Conservation (phyloP, 1,284 basidiomycete genomes). For the Exobasidium rhododendri region DNA sequence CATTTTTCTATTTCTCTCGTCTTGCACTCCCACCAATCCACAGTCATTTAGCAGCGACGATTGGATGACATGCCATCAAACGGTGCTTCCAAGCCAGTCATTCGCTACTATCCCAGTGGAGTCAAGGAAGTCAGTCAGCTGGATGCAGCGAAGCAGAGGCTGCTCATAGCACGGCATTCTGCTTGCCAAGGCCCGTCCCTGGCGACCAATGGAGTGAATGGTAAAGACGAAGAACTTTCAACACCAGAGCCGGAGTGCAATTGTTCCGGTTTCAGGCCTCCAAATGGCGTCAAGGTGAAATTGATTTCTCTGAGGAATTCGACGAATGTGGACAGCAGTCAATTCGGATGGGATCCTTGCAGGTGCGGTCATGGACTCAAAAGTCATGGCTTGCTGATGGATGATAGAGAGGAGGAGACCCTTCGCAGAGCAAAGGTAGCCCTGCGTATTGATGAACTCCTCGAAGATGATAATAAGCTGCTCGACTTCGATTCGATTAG, state of each 20-base stretch:
- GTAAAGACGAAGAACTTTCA: not conserved
- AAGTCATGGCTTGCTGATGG: slow-evolving; percentile 65
- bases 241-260: not conserved
- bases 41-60: no score
- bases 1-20: not conserved
- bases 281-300: slow-evolving; percentile 2
- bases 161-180: not conserved
- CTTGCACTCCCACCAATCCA: not conserved
- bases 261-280: slow-evolving; percentile 1
- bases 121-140: not conserved
- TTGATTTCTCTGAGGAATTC: not conserved
- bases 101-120: not conserved
- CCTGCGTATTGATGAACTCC: slow-evolving; percentile 74
- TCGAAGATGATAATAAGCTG: slow-evolving; percentile 73
- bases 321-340: not conserved
- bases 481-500: slow-evolving; percentile 74
- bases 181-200: not conserved
- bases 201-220: not conserved
- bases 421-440: slow-evolving; percentile 71
- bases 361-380: slow-evolving; percentile 69
- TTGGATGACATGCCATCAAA: not conserved
- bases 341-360: slow-evolving; percentile 1
- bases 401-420: slow-evolving; percentile 53
- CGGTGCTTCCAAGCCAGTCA: not conserved
- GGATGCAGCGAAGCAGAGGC: not conserved